Evolutionary conservation across 1,284 basidiomycete genomes (phyloP).

Genomic region (Ustilago sp.): DNA sequence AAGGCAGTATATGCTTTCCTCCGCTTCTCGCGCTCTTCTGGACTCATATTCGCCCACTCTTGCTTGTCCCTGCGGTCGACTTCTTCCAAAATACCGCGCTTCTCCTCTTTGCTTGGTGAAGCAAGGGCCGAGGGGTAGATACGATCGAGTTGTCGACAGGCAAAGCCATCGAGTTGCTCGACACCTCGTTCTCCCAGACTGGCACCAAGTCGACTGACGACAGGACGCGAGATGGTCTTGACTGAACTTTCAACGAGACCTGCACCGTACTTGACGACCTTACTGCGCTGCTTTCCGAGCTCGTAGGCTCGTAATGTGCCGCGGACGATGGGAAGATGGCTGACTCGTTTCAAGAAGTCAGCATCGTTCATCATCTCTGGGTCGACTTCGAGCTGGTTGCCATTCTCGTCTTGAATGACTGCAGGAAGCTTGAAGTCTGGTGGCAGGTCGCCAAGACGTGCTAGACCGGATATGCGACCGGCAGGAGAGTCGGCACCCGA

Average conservation of each 20-base stretch:
- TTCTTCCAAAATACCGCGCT: slow-evolving; percentile 51
- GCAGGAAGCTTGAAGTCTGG: slow-evolving; percentile 62
- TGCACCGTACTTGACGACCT: slow-evolving; percentile 87
- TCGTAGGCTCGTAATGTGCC: slow-evolving; percentile 80
- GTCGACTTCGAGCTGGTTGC: slow-evolving; percentile 59
- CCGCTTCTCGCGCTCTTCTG: slow-evolving; percentile 58
- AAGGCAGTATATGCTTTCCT: slow-evolving; percentile 54
- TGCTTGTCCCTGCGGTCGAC: slow-evolving; percentile 53
- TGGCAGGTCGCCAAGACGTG: slow-evolving; percentile 55
- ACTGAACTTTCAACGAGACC: slow-evolving; percentile 88
- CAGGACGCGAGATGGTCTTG: slow-evolving; percentile 84
- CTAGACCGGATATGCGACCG: slow-evolving; percentile 29
- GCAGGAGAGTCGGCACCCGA: slow-evolving; percentile 46
- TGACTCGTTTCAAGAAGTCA: slow-evolving; percentile 58
- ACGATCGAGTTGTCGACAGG: slow-evolving; percentile 83
- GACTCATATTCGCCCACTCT: slow-evolving; percentile 57
- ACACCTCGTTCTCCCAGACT: slow-evolving; percentile 72
- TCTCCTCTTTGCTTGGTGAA: slow-evolving; percentile 56
- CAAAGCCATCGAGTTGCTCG: slow-evolving; percentile 86
- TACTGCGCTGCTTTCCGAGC: slow-evolving; percentile 80
- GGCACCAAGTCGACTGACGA: slow-evolving; percentile 78
- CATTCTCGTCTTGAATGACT: slow-evolving; percentile 59
- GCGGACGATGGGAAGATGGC: slow-evolving; percentile 74
- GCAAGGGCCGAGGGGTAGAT: slow-evolving; percentile 64
- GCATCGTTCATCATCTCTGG: slow-evolving; percentile 61